Evolutionary conservation across 768 basidiomycete species (phyloP), one percentile per base, ranked within the genome.

Genomic region (Porphyrellus cyaneotinctus): DNA sequence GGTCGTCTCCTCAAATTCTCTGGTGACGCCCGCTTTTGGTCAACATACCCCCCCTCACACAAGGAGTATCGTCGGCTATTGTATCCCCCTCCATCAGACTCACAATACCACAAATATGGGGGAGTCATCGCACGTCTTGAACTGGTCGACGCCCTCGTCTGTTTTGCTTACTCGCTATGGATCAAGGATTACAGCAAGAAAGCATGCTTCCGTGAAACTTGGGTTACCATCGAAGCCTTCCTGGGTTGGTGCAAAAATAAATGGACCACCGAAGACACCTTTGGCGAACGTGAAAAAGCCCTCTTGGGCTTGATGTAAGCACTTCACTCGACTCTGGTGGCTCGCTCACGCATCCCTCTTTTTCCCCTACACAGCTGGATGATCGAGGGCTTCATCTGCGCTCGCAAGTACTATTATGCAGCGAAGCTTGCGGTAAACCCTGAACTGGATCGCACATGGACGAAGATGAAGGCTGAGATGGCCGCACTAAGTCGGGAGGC

Each of bases 101-200:
- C 88, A 0, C 71, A 79, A 33, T 91, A 91, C 66, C 84, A 89
- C 67, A 86, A 84, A 65, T 78, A 82, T 57, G 88, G 86, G 18
- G 82, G 83, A 20, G 71, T 88, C 57, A 85, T 91, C 63, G 86
- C 87, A 26, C 80, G 87, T 23, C 76, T 91, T 18, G 90, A 91
- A 66, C 83, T 88, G 43, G 71, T 90, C 36, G 89, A 93, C 68
- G 86, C 90, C 38, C 78, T 92, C 51, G 74, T 92, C 38, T 87
- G 86, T 70, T 93, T 92, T 71, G 82, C 87, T 5, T 94, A 90
- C 64, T 79, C 87, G 6, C 77, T 89, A 58, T 94, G 90, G 91
- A 83, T 80, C 68, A 84, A 79, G 62, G 88, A 90, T 55, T 81
- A 83, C 61, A 68, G 73, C 58, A 74, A 75, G 52, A 76, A 76